Base-by-base conservation (phyloP, 495 filamentous ascomycete genomes). In the Neurospora sp. region DNA sequence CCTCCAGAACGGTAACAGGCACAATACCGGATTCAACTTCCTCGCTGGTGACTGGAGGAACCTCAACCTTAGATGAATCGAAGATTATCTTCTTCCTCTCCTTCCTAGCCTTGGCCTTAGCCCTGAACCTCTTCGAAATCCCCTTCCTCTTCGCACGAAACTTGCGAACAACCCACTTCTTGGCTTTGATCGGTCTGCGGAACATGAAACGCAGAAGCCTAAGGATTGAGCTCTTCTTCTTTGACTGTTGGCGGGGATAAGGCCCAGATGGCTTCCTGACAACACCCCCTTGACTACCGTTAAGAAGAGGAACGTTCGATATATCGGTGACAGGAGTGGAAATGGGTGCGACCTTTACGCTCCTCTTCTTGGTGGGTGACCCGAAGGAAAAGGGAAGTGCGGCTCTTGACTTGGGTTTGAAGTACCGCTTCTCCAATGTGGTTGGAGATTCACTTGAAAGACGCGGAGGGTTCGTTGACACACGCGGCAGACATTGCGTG, bases 81-180 rank as follows among this genome's bases (percentile, higher is more conserved):
- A 14, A 16, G 2, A 31, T 6, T 14, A 22, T 41, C 42, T 53
- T 70, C 14, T 40, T 73, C 7, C 9, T 38, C 7, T 42, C 68
- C 11, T 16, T 38, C 20, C 35, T 73, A 5, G 68, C 35, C 68
- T 48, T 74, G 31, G 41, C 8, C 39, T 70, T 61, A 2, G 22
- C 53, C 71, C 39, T 72, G 0, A 73, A 71, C 72, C 71, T 73
- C 37, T 44, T 71, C n/a, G 76, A 71, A 12, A 74, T 68, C 35
- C 74, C 76, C 74, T 74, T 77, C 14, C 74, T 71, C 31, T 75
- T 70, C 0, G 73, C 76, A 11, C 69, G 69, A 27, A 76, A 76
- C 71, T 74, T 71, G n/a, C 74, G 70, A 10, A 71, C 73, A 14
- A 77, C 38, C 76, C 76, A 77, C 27, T 76, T 76, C 71, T 74